Conservation (phyloP, 2,329 filamentous ascomycete genomes). For the Clonostachys byssicola region DNA sequence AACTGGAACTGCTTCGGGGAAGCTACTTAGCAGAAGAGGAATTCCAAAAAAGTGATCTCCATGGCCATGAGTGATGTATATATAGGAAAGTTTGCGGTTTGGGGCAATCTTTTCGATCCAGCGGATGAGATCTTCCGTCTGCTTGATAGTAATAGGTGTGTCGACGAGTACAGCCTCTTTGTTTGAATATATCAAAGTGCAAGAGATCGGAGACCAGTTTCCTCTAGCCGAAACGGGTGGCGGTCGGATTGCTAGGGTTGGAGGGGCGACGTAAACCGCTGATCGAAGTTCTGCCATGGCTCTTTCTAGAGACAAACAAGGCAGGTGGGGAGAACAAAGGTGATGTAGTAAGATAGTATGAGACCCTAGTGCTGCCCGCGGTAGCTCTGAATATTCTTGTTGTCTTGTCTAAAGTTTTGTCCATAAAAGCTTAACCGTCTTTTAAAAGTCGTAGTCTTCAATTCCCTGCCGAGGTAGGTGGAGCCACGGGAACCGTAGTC, state of each 20-base stretch:
- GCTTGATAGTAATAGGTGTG: slow-evolving; percentile 20
- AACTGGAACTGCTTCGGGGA: slow-evolving; percentile 12
- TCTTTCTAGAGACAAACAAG: too few relatives aligned
- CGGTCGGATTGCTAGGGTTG: not conserved
- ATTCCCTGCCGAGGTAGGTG: too few relatives aligned
- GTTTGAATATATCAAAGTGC: not conserved
- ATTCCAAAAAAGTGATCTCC: slow-evolving; percentile 33
- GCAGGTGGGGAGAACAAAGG: too few relatives aligned
- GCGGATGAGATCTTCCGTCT: slow-evolving; percentile 19
- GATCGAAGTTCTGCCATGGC: not conserved
- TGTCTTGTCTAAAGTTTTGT: too few relatives aligned
- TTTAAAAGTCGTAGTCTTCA: too few relatives aligned
- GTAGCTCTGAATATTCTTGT: too few relatives aligned
- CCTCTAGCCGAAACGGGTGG: not conserved
- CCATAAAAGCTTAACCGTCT: too few relatives aligned
- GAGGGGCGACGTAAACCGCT: not conserved
- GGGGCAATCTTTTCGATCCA: slow-evolving; percentile 28
- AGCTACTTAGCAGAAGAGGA: slow-evolving; percentile 16
- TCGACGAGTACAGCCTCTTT: slow-evolving; percentile 27
- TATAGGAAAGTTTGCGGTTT: slow-evolving; percentile 17
- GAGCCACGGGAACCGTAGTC: too few relatives aligned
- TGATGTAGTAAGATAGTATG: too few relatives aligned
- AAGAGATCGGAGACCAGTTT: not conserved
- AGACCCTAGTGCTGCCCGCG: too few relatives aligned
- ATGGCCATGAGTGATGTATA: slow-evolving; percentile 36